Conservation (phyloP, 2,329 filamentous ascomycete species). For the Diaporthe vaccinii region DNA sequence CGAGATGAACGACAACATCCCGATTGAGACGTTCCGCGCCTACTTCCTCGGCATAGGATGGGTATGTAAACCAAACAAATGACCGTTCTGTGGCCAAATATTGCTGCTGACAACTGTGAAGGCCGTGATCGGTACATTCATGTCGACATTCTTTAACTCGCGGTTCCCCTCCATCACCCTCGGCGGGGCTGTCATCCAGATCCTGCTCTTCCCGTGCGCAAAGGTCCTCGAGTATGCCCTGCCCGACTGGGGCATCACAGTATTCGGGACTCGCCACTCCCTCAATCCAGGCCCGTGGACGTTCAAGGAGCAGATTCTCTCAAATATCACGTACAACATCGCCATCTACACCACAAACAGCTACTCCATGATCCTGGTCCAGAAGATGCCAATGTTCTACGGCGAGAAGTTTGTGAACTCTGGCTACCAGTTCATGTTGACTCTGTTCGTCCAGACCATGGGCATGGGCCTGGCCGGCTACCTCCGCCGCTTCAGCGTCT, state of each 20-base stretch:
- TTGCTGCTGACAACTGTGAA: not conserved
- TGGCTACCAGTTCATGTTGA: conserved; percentile 57
- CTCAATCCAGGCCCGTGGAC: conserved; percentile 59
- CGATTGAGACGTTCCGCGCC: conserved; percentile 57
- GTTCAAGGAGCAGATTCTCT: conserved; percentile 59
- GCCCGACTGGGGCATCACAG: conserved; percentile 59
- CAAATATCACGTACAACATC: conserved; percentile 56
- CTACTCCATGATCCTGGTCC: conserved; percentile 53
- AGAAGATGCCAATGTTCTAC: conserved; percentile 55
- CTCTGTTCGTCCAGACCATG: conserved; percentile 57
- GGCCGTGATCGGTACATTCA: conserved; percentile 55
- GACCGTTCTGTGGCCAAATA: too few species aligned
- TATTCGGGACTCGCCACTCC: conserved; percentile 55
- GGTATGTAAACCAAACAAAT: conserved; percentile 32
- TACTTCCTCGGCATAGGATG: conserved; percentile 58
- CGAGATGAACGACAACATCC: conserved; percentile 51
- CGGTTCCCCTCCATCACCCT: conserved; percentile 55
- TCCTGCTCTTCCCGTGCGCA: conserved; percentile 62
- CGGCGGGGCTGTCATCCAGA: conserved; percentile 56
- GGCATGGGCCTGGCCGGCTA: conserved; percentile 59
- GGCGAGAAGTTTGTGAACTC: conserved; percentile 55
- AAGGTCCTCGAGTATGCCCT: conserved; percentile 58
- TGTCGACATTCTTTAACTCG: conserved; percentile 57
- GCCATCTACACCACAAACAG: conserved; percentile 53
- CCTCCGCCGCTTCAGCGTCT: conserved; percentile 55